These are phyloP conservation scores for Tetracladium marchalianum DNA, from an alignment of 495 filamentous ascomycete genomes.

Conservation along the genomic window DNA sequence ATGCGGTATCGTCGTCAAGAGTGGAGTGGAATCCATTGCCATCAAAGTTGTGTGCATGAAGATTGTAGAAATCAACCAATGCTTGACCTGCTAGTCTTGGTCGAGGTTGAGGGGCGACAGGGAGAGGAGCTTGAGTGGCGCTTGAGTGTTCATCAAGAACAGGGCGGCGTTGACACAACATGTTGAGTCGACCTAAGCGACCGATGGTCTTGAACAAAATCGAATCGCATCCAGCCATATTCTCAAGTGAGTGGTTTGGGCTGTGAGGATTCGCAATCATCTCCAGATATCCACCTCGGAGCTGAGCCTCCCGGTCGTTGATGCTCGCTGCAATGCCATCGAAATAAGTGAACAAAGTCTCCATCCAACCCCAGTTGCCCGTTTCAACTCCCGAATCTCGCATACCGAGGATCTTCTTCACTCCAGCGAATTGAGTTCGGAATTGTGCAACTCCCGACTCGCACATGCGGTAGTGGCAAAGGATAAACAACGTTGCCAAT, in stretches of 20 bases:
- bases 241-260: constrained; percentile 73
- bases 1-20: constrained; percentile 26
- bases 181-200: constrained; percentile 73
- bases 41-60: constrained; percentile 48
- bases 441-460: constrained; percentile 89
- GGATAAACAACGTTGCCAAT: constrained; percentile 74
- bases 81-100: constrained; percentile 30
- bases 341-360: constrained; percentile 92
- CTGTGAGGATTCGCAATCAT: constrained; percentile 42
- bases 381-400: constrained; percentile 60
- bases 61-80: constrained; percentile 39
- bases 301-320: constrained; percentile 85
- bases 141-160: constrained; percentile 26
- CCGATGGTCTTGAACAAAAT: constrained; percentile 68
- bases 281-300: constrained; percentile 59
- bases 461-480: constrained; percentile 89
- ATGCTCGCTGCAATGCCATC: constrained; percentile 90
- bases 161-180: constrained; percentile 70
- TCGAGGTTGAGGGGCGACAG: constrained; percentile 18
- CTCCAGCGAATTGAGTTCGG: constrained; percentile 86
- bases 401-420: constrained; percentile 83
- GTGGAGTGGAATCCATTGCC: constrained; percentile 49
- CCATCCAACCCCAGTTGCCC: constrained; percentile 70
- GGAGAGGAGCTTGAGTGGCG: constrained; percentile 18
- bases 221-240: constrained; percentile 79